A percentile compares a stretch with the other conserved stretches of the same genome.
Evolutionary conservation across 1,139 yeast species (phyloP).

Genomic region (Ogataea hybrid): DNA sequence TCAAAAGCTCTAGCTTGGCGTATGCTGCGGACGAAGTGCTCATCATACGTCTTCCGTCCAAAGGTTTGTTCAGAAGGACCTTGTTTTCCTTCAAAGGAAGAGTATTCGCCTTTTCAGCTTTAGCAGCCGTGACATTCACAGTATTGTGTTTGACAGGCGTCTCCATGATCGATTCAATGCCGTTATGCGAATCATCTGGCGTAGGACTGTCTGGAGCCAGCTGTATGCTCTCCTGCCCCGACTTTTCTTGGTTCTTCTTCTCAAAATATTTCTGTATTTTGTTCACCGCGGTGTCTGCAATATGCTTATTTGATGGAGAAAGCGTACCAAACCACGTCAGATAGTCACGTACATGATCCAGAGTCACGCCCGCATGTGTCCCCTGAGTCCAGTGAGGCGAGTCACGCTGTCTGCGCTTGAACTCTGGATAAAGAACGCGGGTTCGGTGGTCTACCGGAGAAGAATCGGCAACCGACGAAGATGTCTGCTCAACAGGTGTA

Average conservation of each 20-base stretch:
- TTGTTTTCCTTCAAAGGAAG: background rate
- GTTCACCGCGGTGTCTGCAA: constrained; percentile 10
- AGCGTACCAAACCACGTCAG: constrained; percentile 18
- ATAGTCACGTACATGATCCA: constrained; percentile 17
- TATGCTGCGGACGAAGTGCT: constrained; percentile 7
- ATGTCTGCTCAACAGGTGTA: background rate
- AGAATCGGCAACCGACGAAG: constrained; percentile 7
- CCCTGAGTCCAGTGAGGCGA: constrained; percentile 19
- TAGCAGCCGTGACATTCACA: background rate
- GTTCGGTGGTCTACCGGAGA: constrained; percentile 17
- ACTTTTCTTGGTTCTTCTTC: background rate
- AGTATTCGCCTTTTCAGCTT: background rate
- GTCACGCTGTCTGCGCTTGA: constrained; percentile 17
- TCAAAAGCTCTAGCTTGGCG: constrained; percentile 18
- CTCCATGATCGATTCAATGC: constrained; percentile 1
- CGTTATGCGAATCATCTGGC: background rate
- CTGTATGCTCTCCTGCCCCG: background rate
- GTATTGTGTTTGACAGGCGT: background rate
- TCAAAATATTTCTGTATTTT: constrained; percentile 13
- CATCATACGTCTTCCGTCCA: constrained; percentile 1
- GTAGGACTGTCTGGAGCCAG: background rate
- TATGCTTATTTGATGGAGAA: constrained; percentile 11
- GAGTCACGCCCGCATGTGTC: constrained; percentile 15
- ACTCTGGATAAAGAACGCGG: constrained; percentile 16
- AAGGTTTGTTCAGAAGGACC: background rate